These are phyloP conservation scores for Candida anutae DNA, from an alignment of 1,139 yeast species.

Conservation along the genomic window DNA sequence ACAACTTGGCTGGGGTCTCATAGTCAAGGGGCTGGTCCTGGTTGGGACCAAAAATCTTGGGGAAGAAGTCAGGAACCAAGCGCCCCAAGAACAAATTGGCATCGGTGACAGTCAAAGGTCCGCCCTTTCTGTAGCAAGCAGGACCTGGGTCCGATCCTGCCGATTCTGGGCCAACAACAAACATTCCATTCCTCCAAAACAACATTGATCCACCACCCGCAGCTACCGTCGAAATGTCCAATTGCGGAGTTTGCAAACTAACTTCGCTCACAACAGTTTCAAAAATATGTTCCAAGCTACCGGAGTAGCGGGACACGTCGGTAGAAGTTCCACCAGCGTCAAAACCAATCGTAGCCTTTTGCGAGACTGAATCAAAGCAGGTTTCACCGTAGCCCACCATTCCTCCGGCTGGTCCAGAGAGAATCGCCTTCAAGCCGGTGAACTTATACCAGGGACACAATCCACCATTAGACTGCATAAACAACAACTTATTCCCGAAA, in stretches of 20 bases:
- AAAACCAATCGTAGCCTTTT: constrained; percentile 36
- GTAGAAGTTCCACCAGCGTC: constrained; percentile 45
- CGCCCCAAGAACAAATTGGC: constrained; percentile 38
- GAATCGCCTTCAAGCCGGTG: constrained; percentile 39
- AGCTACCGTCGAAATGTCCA: constrained; percentile 41
- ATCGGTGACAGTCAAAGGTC: constrained; percentile 41
- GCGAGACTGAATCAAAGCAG: constrained; percentile 24
- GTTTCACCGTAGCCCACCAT: constrained; percentile 44
- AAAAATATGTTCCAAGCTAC: constrained; percentile 32
- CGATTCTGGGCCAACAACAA: constrained; percentile 41
- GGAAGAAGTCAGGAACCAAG: constrained; percentile 33
- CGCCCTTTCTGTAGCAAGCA: constrained; percentile 39
- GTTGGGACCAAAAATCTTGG: constrained; percentile 37
- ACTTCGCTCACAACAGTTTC: constrained; percentile 40
- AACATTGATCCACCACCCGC: constrained; percentile 43
- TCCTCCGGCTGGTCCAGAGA: constrained; percentile 47
- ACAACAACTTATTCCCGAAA: constrained; percentile 34
- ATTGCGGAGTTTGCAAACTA: constrained; percentile 37
- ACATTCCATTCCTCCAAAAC: constrained; percentile 39
- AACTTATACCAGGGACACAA: constrained; percentile 42
- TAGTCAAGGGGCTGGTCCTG: constrained; percentile 33
- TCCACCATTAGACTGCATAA: constrained; percentile 46
- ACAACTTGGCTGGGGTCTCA: constrained; percentile 22
- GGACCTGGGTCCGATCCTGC: constrained; percentile 46
- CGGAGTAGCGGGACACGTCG: constrained; percentile 37